phyloP scores from a whole-genome alignment of 495 filamentous ascomycete genomes.

The Penicillium arizonense region DNA sequence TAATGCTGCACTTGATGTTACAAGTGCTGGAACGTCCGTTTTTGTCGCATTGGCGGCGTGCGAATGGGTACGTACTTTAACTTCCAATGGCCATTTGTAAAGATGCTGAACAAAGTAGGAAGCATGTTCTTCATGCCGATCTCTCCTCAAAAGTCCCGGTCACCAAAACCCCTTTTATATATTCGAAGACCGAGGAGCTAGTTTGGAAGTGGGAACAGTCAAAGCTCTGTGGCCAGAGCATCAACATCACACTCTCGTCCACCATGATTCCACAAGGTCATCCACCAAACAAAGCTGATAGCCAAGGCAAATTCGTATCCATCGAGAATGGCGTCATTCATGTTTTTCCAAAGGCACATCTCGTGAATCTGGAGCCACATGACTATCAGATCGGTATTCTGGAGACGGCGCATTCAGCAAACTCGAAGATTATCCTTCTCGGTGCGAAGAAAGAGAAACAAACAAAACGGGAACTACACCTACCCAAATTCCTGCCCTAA shows the following conservation, averaged over 20 bases:
- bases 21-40: background rate
- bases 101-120: background rate
- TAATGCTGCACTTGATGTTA: background rate
- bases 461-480: no score
- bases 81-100: background rate
- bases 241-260: no score
- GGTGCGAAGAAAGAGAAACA: background rate
- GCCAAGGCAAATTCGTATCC: no score
- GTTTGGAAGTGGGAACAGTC: conserved; percentile 13
- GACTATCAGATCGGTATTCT: conserved; percentile 3
- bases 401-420: background rate
- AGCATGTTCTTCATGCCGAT: background rate
- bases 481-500: no score
- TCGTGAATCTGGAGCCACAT: background rate
- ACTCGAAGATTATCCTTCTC: conserved; percentile 7
- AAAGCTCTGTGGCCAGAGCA: no score
- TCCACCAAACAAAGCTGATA: no score
- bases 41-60: background rate
- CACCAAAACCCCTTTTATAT: conserved; percentile 6
- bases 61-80: background rate
- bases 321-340: background rate
- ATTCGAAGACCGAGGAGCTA: conserved; percentile 12
- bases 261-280: no score
- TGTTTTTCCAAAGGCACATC: background rate
- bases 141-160: background rate